Conservation (phyloP, 805 yeast genomes). For the Metschnikowia santaceciliae region DNA sequence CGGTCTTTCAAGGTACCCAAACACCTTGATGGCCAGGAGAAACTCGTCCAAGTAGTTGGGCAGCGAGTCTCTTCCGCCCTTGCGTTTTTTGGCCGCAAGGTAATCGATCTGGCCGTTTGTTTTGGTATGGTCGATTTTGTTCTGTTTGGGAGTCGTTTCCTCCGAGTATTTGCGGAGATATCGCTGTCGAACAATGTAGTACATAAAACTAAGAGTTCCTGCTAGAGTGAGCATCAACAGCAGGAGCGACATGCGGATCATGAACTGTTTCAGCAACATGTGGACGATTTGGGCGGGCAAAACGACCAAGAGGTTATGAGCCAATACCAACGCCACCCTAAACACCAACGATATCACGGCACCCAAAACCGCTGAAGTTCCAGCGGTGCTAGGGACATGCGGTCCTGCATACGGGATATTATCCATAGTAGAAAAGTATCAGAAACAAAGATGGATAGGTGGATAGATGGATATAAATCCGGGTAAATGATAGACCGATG, state of each 20-base stretch:
- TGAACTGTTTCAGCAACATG: slow-evolving; percentile 39
- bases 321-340: background rate
- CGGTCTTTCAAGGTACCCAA: slow-evolving; percentile 86
- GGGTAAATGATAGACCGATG: too few relatives aligned
- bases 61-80: slow-evolving; percentile 23
- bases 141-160: slow-evolving; percentile 21
- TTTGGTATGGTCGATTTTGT: slow-evolving; percentile 38
- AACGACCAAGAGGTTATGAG: slow-evolving; percentile 14
- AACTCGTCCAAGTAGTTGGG: slow-evolving; percentile 84
- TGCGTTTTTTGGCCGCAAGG: slow-evolving; percentile 35
- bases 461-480: too few relatives aligned
- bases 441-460: too few relatives aligned
- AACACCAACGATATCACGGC: background rate
- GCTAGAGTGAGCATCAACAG: slow-evolving; percentile 36
- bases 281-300: slow-evolving; percentile 21
- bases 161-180: slow-evolving; percentile 60
- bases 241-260: slow-evolving; percentile 49
- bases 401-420: slow-evolving; percentile 25
- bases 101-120: slow-evolving; percentile 42
- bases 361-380: background rate
- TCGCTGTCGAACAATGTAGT: slow-evolving; percentile 55
- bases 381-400: background rate
- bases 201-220: slow-evolving; percentile 30
- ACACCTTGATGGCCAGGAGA: slow-evolving; percentile 83
- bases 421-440: background rate